Evolutionary conservation across 345 rosid genomes (phyloP).

Genomic region (Brassica rapa): DNA sequence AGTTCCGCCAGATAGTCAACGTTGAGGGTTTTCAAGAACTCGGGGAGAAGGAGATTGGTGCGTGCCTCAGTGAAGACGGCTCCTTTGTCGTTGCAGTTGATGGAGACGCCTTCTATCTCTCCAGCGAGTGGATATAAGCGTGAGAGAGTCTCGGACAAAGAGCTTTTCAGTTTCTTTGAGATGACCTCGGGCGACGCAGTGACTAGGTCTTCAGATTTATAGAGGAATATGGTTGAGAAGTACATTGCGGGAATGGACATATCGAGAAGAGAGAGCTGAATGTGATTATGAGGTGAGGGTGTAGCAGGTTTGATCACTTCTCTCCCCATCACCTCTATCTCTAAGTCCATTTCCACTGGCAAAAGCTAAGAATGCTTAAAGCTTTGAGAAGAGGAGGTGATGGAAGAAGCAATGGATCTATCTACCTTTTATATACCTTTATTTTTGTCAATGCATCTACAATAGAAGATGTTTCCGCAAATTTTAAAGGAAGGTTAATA

Average conservation of each 20-base stretch:
- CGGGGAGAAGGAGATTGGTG: neutral
- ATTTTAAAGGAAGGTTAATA: too few relatives aligned
- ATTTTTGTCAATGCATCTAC: neutral
- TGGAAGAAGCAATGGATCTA: neutral
- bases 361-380: neutral
- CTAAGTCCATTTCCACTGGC: neutral
- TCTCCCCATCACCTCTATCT: neutral
- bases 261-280: neutral
- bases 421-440: neutral
- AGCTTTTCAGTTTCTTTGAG: neutral
- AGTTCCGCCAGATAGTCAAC: neutral
- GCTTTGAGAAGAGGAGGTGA: neutral
- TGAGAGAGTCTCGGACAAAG: neutral
- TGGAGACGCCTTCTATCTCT: neutral
- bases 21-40: neutral
- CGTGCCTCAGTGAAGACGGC: neutral
- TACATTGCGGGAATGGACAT: neutral
- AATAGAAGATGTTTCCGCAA: too few relatives aligned
- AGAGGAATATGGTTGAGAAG: neutral
- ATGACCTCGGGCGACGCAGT: neutral
- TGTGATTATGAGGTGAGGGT: neutral
- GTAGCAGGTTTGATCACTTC: constrained; percentile 2
- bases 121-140: constrained; percentile 1
- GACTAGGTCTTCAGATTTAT: neutral
- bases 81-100: constrained; percentile 2